Conservation (phyloP, 192 early-diverging fungal species). For the Cetraspora pellucida region DNA sequence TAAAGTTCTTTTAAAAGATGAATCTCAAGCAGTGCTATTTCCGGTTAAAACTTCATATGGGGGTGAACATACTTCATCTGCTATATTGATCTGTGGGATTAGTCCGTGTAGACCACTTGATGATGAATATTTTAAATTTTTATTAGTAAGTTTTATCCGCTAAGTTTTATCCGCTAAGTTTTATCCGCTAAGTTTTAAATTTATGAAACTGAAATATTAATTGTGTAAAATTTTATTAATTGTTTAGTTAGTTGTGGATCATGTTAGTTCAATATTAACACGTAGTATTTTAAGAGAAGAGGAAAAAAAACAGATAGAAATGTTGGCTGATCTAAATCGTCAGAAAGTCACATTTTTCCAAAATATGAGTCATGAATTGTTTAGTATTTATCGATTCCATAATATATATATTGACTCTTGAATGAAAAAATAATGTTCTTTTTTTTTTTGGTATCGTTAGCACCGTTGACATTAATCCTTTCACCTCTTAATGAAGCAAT, state of each 20-base stretch:
- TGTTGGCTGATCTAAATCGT: slow-evolving; percentile 42
- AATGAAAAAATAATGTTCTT: no score
- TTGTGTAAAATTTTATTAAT: no score
- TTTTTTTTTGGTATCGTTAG: slow-evolving; percentile 24
- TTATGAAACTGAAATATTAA: no score
- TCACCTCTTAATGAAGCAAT: slow-evolving; percentile 54
- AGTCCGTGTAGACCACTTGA: background rate
- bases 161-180: no score
- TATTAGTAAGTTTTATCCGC: slow-evolving; percentile 32
- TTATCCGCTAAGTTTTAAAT: background rate
- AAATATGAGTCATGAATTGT: slow-evolving; percentile 49
- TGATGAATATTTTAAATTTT: slow-evolving; percentile 34
- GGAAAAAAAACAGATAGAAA: slow-evolving; percentile 41
- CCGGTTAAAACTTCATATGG: background rate
- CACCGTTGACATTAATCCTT: slow-evolving; percentile 59
- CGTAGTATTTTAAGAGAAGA: slow-evolving; percentile 42
- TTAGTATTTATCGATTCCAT: slow-evolving; percentile 43
- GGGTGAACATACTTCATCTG: background rate
- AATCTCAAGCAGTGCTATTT: background rate
- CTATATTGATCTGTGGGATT: slow-evolving; percentile 22
- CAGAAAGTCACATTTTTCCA: slow-evolving; percentile 49
- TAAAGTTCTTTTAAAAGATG: background rate
- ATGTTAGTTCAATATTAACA: slow-evolving; percentile 39
- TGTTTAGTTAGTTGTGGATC: slow-evolving; percentile 37
- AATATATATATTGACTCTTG: no score